These are phyloP conservation scores for Colletotrichum trifolii DNA, from an alignment of 2,329 filamentous ascomycete species.

Conservation along the genomic window DNA sequence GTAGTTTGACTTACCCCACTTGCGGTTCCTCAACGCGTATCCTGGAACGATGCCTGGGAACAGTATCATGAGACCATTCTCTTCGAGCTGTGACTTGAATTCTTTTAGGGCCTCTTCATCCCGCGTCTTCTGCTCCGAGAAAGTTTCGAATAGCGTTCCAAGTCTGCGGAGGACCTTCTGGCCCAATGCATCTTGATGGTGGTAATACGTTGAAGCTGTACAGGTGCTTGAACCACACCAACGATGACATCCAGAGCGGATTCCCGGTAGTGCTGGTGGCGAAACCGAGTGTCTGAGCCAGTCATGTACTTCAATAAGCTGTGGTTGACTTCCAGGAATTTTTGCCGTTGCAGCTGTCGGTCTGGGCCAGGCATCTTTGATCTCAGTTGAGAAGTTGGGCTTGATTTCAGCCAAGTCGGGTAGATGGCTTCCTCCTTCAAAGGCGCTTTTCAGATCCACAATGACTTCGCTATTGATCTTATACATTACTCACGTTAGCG, in stretches of 20 bases:
- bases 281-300: neutral
- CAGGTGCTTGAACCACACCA: neutral
- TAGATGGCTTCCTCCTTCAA: conserved; percentile 25
- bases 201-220: neutral
- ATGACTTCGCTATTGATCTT: conserved; percentile 45
- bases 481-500: neutral
- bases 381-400: neutral
- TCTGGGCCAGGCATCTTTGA: neutral
- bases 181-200: neutral
- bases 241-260: too few species aligned
- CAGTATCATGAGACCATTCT: conserved; percentile 36
- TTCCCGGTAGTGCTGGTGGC: too few species aligned
- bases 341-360: neutral
- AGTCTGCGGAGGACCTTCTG: neutral
- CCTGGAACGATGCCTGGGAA: conserved; percentile 41
- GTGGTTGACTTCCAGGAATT: neutral
- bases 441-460: conserved; percentile 44
- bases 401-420: neutral
- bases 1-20: conserved; percentile 41
- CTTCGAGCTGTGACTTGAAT: conserved; percentile 35
- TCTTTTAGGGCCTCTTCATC: conserved; percentile 3
- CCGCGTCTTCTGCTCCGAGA: neutral
- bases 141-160: neutral
- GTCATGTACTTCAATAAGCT: neutral
- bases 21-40: conserved; percentile 42